phyloP scores from a whole-genome alignment of 1,284 basidiomycete genomes.

The Rhizoctonia solani region DNA sequence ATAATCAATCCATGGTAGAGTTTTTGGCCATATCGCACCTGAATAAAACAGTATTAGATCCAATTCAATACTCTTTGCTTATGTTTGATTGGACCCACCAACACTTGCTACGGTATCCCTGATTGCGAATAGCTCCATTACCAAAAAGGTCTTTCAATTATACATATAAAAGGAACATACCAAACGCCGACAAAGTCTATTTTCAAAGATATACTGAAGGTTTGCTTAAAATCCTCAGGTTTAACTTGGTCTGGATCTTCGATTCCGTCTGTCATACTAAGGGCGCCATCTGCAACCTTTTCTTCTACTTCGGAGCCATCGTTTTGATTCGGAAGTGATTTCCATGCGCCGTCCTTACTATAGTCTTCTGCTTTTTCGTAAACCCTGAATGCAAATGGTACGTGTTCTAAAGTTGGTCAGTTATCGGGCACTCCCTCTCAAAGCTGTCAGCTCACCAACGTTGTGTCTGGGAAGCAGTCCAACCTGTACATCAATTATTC shows the following conservation, averaged over 20 bases:
- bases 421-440: not conserved
- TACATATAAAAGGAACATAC: conserved; percentile 24
- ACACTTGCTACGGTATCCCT: conserved; percentile 36
- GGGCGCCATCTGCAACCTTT: not conserved
- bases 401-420: conserved; percentile 31
- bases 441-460: not conserved
- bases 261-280: not conserved
- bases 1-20: conserved; percentile 31
- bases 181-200: conserved; percentile 38
- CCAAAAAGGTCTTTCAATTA: not conserved
- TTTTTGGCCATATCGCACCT: not conserved
- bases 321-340: not conserved
- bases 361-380: conserved; percentile 28
- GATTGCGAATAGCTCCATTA: not conserved
- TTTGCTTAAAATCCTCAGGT: conserved; percentile 33
- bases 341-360: not conserved
- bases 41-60: not conserved
- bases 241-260: not conserved
- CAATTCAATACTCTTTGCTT: not conserved
- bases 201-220: conserved; percentile 25
- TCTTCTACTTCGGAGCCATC: not conserved
- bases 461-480: conserved; percentile 9
- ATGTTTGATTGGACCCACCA: conserved; percentile 4
- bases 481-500: not conserved
- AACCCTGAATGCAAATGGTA: conserved; percentile 37